Base-by-base conservation (phyloP, 345 rosid genomes). In the Anastatica hierochuntica region DNA sequence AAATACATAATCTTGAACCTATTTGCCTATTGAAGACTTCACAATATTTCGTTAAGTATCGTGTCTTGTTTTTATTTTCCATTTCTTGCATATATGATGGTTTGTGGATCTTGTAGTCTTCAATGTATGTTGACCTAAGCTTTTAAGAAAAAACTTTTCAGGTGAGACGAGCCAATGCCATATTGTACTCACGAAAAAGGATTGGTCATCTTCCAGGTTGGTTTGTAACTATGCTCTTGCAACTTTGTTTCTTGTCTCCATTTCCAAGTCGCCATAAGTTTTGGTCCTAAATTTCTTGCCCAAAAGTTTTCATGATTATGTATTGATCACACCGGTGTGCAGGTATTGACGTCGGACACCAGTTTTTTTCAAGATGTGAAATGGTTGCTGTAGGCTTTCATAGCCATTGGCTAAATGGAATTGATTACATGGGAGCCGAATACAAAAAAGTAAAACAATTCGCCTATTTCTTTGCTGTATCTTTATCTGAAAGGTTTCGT, bases 341-440 rank as follows among this genome's bases (percentile, higher is more conserved):
- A 92, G 98, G 98, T 53, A 70, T 92, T 58, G 63, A 73, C 16
- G 95, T 85, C 44, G 98, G 98, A 27, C 90, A 88, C 60, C 90
- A 68, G 31, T 92, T 92, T n/a, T 92, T 71, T 60, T 92, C 98
- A 45, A 72, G 98, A 54, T 86, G 90, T 43, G 97, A 88, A 77
- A 92, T n/a, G n/a, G n/a, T 75, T 49, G 97, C 72, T 13, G 71
- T 88, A 53, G 98, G 98, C 41, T 74, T 92, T 46, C 98, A 88
- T 57, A 66, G 77, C 64, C 98, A 92, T 42, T 92, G 97, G 98
- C 68, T 92, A 75, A 85, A 83, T 72, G 98, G 98, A 15, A 92
- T 88, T 21, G 98, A 88, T 64, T 92, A 26, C 55, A 81, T 92
- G 24, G 24, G 24, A 21, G 4, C 5, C 24, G 24, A 21, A 21